A percentile compares a stretch with the other conserved stretches of the same genome.
Evolutionary conservation across 2,329 filamentous ascomycete genomes (phyloP).

Genomic region (Chalaropsis thielavioides): DNA sequence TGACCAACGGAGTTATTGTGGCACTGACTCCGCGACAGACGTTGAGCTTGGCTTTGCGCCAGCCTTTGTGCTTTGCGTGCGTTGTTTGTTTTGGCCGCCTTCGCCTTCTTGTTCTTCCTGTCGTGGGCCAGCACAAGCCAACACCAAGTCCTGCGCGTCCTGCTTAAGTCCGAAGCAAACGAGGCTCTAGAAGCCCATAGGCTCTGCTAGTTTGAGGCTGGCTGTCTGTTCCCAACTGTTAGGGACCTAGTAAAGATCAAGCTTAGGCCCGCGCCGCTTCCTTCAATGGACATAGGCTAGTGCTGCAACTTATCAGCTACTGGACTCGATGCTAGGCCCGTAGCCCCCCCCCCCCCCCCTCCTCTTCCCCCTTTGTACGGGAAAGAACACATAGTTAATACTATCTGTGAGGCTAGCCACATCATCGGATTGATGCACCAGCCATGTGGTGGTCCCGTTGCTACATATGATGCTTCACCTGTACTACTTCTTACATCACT

Average conservation of each 20-base stretch:
- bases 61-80: neutral
- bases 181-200: neutral
- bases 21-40: neutral
- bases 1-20: neutral
- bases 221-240: neutral
- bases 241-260: neutral
- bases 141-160: neutral
- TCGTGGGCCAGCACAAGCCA: too few species aligned
- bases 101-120: too few species aligned
- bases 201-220: neutral
- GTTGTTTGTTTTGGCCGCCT: neutral
- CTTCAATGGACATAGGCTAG: neutral
- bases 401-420: neutral
- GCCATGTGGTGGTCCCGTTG: neutral
- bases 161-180: neutral
- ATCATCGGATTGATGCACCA: neutral
- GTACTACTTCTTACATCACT: neutral
- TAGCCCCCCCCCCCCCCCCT: neutral
- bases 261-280: conserved; percentile 3
- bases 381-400: neutral
- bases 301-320: neutral
- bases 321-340: neutral
- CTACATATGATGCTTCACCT: neutral
- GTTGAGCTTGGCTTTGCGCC: neutral
- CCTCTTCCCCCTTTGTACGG: neutral